Percentiles rank a stretch among this genome's conserved stretches.
Conservation (phyloP, 192 early-diverging fungal genomes). For the Backusella tuberculispora region DNA sequence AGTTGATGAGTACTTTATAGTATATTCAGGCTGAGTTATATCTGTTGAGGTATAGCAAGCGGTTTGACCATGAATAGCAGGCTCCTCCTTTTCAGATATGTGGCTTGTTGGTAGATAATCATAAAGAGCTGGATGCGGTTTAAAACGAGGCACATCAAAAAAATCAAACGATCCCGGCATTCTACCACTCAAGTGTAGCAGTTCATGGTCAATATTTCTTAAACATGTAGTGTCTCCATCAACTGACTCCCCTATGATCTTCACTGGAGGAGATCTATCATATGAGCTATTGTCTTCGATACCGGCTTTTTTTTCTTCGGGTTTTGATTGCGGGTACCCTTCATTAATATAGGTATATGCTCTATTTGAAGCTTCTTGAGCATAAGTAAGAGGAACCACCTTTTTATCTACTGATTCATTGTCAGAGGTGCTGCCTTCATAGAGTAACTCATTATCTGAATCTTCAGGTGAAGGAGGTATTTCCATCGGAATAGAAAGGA, state of each 20-base stretch:
- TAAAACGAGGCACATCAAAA: neutral
- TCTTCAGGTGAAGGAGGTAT: neutral
- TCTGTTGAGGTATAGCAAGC: neutral
- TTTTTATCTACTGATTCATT: neutral
- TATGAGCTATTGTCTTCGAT: neutral
- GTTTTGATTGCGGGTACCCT: neutral
- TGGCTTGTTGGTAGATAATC: neutral
- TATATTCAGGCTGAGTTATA: neutral
- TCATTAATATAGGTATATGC: neutral
- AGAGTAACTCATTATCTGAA: neutral
- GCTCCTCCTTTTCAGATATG: neutral
- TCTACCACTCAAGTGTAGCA: neutral
- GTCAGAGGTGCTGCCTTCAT: neutral
- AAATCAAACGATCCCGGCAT: neutral
- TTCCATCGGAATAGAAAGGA: conserved; percentile 5
- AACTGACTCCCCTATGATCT: neutral
- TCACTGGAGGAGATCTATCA: neutral
- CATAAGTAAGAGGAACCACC: neutral
- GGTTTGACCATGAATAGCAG: neutral
- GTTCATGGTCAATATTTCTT: neutral
- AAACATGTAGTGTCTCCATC: neutral
- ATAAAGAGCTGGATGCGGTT: neutral
- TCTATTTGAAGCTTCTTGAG: neutral
- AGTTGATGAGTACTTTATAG: neutral
- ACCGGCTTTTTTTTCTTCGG: neutral